Conservation (phyloP, 805 yeast genomes). For the Starmera pachycereana region DNA sequence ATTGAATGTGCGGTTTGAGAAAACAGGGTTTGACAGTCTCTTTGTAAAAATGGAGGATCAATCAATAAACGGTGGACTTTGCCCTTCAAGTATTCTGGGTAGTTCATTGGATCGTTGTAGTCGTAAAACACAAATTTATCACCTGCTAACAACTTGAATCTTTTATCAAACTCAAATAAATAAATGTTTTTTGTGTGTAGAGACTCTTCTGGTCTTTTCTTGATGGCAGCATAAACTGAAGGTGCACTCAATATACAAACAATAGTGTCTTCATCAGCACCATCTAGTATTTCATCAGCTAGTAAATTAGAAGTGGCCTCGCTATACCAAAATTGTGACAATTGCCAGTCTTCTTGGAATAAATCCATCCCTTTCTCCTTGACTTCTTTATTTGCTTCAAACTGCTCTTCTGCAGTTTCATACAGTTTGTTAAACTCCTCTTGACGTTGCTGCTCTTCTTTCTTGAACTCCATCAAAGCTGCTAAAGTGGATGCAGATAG, state of each 20-base stretch:
- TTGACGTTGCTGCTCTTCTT: slow-evolving; percentile 45
- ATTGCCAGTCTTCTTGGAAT: slow-evolving; percentile 88
- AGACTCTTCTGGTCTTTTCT: slow-evolving; percentile 35
- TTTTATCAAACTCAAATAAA: slow-evolving; percentile 66
- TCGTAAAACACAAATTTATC: slow-evolving; percentile 66
- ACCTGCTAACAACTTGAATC: slow-evolving; percentile 70
- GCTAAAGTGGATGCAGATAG: slow-evolving; percentile 42
- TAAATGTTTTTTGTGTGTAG: slow-evolving; percentile 64
- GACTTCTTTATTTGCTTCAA: slow-evolving; percentile 19
- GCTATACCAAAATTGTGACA: slow-evolving; percentile 86
- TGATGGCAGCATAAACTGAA: slow-evolving; percentile 79
- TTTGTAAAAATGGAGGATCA: slow-evolving; percentile 84
- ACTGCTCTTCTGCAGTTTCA: slow-evolving; percentile 42
- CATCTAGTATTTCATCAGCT: slow-evolving; percentile 65
- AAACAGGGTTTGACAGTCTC: slow-evolving; percentile 68
- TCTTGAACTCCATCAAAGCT: slow-evolving; percentile 46
- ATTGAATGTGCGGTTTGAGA: slow-evolving; percentile 54
- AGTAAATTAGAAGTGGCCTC: slow-evolving; percentile 61
- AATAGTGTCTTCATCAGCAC: slow-evolving; percentile 62
- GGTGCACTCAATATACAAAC: slow-evolving; percentile 83
- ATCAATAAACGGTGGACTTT: slow-evolving; percentile 63
- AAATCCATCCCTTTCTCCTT: slow-evolving; percentile 48
- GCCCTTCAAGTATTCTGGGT: slow-evolving; percentile 46
- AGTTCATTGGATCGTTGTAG: slow-evolving; percentile 54
- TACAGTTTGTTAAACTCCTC: slow-evolving; percentile 64